Evolutionary conservation across 1,284 basidiomycete genomes (phyloP).

Genomic region (Melampsora occidentalis): DNA sequence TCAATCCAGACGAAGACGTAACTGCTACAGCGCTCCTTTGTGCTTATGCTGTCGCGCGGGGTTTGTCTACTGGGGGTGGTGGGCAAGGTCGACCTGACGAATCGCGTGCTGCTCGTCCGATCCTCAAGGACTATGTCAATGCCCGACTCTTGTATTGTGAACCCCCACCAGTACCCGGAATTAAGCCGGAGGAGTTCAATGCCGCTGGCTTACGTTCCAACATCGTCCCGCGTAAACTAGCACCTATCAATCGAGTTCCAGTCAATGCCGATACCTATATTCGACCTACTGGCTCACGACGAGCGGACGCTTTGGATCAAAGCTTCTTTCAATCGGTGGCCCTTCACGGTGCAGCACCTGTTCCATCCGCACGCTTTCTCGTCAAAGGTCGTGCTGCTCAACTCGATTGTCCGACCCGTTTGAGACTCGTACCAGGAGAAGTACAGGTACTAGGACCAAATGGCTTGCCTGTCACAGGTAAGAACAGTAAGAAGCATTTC

Average conservation of each 20-base stretch:
- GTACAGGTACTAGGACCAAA: slow-evolving; percentile 54
- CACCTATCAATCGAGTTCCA: slow-evolving; percentile 75
- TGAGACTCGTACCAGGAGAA: slow-evolving; percentile 71
- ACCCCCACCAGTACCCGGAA: slow-evolving; percentile 67
- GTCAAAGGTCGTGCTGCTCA: slow-evolving; percentile 46
- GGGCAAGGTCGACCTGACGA: slow-evolving; percentile 98
- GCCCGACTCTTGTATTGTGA: slow-evolving; percentile 88
- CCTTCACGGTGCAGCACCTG: slow-evolving; percentile 60
- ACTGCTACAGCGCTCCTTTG: slow-evolving; percentile 80
- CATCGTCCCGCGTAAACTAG: slow-evolving; percentile 72
- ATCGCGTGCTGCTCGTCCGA: slow-evolving; percentile 83
- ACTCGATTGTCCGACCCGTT: slow-evolving; percentile 56
- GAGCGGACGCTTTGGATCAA: slow-evolving; percentile 64
- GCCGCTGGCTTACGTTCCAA: slow-evolving; percentile 66
- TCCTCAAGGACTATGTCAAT: slow-evolving; percentile 97
- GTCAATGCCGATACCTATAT: slow-evolving; percentile 81
- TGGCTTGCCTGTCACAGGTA: slow-evolving; percentile 58
- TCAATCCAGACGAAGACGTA: slow-evolving; percentile 72
- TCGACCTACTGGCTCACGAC: slow-evolving; percentile 50
- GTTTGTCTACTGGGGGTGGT: slow-evolving; percentile 71
- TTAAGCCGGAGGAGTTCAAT: slow-evolving; percentile 74
- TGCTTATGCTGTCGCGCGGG: slow-evolving; percentile 88
- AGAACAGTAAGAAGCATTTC: slow-evolving; percentile 75
- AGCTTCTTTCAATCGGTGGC: slow-evolving; percentile 79
- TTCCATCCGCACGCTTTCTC: slow-evolving; percentile 20